These are phyloP conservation scores for Dysphania ambrosioides DNA, from an alignment of 148 eudicot genomes.

Conservation along the genomic window DNA sequence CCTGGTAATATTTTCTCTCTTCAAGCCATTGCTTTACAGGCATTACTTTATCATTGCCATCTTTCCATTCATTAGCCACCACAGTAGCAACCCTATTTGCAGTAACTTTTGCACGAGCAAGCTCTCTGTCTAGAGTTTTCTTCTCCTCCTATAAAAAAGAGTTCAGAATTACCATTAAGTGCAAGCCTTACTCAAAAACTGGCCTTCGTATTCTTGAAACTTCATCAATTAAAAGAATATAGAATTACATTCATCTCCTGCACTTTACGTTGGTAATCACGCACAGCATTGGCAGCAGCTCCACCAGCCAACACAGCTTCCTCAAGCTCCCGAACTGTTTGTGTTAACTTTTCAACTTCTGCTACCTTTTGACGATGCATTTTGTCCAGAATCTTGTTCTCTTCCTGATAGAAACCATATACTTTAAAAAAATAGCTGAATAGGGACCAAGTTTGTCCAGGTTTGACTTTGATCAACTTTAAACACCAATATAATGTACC, in stretches of 20 bases:
- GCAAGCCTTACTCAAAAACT: not conserved
- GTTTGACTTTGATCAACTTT: not conserved
- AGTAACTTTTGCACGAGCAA: slow-evolving; percentile 86
- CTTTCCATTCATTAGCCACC: slow-evolving; percentile 99
- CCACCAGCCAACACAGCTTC: slow-evolving; percentile 98
- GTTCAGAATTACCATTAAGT: slow-evolving; percentile 6
- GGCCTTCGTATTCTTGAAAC: not conserved
- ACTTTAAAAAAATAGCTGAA: not conserved
- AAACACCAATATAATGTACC: slow-evolving; percentile 37
- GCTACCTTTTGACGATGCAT: slow-evolving; percentile 92
- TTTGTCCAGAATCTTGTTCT: slow-evolving; percentile 83
- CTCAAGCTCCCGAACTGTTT: slow-evolving; percentile 89
- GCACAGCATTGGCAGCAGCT: slow-evolving; percentile 96
- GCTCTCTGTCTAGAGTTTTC: slow-evolving; percentile 77
- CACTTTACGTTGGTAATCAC: slow-evolving; percentile 92
- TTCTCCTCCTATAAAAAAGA: slow-evolving; percentile 63
- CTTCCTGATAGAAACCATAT: slow-evolving; percentile 56
- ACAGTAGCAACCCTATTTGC: slow-evolving; percentile 96
- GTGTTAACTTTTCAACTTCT: slow-evolving; percentile 93
- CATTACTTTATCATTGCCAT: slow-evolving; percentile 94
- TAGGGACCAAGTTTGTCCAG: not conserved
- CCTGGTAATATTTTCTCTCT: slow-evolving; percentile 93
- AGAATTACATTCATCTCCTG: slow-evolving; percentile 81
- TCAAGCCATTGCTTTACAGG: slow-evolving; percentile 99
- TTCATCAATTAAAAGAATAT: not conserved